Conservation (phyloP, 257 asterid genomes). For the Gentiana macrophylla region DNA sequence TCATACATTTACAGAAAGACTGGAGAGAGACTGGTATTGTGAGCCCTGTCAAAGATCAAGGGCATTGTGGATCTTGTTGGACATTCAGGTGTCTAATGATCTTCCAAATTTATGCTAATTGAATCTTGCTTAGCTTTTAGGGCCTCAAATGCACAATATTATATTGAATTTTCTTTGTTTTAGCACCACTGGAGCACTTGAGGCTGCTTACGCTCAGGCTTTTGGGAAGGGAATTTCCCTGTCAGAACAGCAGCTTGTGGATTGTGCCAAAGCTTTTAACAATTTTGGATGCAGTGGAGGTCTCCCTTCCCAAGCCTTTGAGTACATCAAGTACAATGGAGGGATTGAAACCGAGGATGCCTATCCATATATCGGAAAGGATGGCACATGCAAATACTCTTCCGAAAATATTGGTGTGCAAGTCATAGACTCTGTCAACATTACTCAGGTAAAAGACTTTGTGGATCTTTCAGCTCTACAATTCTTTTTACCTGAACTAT, state of each 20-base stretch:
- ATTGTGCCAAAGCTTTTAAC: constrained; percentile 89
- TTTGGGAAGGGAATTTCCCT: constrained; percentile 63
- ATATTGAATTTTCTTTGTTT: constrained; percentile 8
- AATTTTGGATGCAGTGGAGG: constrained; percentile 95
- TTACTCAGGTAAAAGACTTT: constrained; percentile 59
- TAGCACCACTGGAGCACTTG: constrained; percentile 97
- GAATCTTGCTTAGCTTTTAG: not conserved
- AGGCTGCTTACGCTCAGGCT: constrained; percentile 91
- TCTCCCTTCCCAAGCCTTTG: constrained; percentile 95
- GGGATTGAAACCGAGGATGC: constrained; percentile 87
- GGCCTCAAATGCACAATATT: not conserved
- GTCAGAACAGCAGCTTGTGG: constrained; percentile 98
- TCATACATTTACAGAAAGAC: constrained; percentile 46
- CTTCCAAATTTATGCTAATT: not conserved
- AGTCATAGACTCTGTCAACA: constrained; percentile 73
- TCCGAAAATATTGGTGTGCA: constrained; percentile 53
- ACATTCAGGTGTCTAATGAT: constrained; percentile 60
- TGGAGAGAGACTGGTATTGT: constrained; percentile 89
- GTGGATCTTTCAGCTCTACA: not conserved
- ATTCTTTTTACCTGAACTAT: too few species aligned
- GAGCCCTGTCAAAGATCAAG: constrained; percentile 81
- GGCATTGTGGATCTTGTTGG: constrained; percentile 97
- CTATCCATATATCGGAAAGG: constrained; percentile 68
- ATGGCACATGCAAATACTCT: constrained; percentile 64
- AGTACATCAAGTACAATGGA: constrained; percentile 79